Base-by-base conservation (phyloP, 2,329 filamentous ascomycete genomes). In the Erysiphe pulchra region DNA sequence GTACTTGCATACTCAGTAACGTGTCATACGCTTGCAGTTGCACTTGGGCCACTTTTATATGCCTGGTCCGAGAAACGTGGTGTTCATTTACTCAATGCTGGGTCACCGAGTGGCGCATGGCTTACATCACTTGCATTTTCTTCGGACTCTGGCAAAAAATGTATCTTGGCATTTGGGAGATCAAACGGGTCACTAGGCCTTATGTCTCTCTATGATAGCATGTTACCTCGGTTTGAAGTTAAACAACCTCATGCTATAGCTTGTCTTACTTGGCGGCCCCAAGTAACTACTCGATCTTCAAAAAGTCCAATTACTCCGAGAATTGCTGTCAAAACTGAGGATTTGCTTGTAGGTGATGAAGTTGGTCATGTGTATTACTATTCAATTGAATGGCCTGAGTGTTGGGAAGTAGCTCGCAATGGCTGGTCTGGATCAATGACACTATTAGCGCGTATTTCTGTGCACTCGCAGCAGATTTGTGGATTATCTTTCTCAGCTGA, bases 121-220 rank as follows among this genome's bases (percentile, higher is more conserved):
- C 68, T 98, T 38, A 93, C 84, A 0, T 85, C 83, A 6, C 61
- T 95, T n/a, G 77, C 81, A 0, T 95, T 95, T 60, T 95, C 90
- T 1, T 94, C 87, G 0, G 60, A 67, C 1, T 64, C 73, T 54
- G 87, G 87, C 1, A 69, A 68, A 17, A 80, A 78, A 55, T 77
- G 75, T 12, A 90, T 98, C 34, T 68, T 98, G 39, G 87, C 85
- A 0, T 80, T 85, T 51, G 86, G 84, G 1, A 73, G 85, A 50
- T 82, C 80, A 12, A 75, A 84, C 55, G 81, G 84, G 1, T 70
- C 72, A 20, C 65, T 95, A 31, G 73, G 73, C 18, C 66, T 98
- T 5, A 81, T 86, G 71, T 86, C 83, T 41, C 70, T 83, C 0
- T 71, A 74, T 47, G 80, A 86, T 51, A 64, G 69, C 28, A 61